A percentile compares a stretch with the other conserved stretches of the same genome.
Conservation (phyloP, 768 basidiomycete genomes). For the Kwoniella botswanensis region DNA sequence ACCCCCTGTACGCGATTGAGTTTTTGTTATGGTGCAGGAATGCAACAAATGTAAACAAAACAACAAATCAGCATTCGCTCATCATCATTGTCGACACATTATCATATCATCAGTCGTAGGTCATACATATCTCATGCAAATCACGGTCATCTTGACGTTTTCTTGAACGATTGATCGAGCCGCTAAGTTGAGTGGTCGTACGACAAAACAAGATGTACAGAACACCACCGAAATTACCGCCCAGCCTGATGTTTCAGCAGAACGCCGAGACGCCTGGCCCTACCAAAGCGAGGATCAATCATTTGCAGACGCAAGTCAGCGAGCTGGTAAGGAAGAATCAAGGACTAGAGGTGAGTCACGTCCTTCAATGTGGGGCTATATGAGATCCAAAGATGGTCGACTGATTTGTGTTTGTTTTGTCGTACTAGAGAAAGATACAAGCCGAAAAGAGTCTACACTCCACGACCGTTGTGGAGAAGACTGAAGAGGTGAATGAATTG, state of each 20-base stretch:
- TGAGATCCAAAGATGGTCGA: not conserved
- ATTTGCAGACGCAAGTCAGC: constrained; percentile 39
- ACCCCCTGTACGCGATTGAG: constrained; percentile 14
- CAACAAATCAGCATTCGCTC: not conserved
- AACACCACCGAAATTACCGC: constrained; percentile 22
- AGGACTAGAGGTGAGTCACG: constrained; percentile 28
- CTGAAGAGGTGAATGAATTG: constrained; percentile 5
- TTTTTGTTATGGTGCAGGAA: not conserved
- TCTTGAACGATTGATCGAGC: no score
- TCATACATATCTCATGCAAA: not conserved
- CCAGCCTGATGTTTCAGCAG: constrained; percentile 20
- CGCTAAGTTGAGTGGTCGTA: not conserved
- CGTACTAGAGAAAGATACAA: constrained; percentile 13
- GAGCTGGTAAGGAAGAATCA: constrained; percentile 45
- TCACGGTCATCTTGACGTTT: not conserved
- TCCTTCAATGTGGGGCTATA: not conserved
- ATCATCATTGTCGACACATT: not conserved
- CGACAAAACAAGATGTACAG: constrained; percentile 7
- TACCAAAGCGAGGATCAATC: constrained; percentile 36
- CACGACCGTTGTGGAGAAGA: constrained; percentile 5
- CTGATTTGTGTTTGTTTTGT: not conserved
- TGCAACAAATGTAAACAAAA: constrained; percentile 19
- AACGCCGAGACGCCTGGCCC: constrained; percentile 41
- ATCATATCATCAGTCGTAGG: not conserved
- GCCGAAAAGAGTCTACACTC: constrained; percentile 13